These are phyloP conservation scores for Seiridium unicorne DNA, from an alignment of 2,329 filamentous ascomycete species.

Conservation along the genomic window DNA sequence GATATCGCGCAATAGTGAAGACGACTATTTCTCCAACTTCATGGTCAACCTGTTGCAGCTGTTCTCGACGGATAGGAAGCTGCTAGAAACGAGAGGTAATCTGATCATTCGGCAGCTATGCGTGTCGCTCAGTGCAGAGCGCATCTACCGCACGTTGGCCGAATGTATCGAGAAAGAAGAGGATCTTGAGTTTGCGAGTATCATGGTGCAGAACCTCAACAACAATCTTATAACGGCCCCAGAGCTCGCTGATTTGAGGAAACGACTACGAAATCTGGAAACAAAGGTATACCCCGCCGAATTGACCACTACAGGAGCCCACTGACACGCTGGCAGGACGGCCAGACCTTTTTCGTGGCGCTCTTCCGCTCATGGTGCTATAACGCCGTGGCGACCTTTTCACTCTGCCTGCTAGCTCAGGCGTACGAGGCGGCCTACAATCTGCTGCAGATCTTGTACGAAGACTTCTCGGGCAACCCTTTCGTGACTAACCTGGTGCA, in stretches of 20 bases:
- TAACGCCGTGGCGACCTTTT: slow-evolving; percentile 97
- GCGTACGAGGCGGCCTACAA: slow-evolving; percentile 98
- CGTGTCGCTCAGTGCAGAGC: slow-evolving; percentile 86
- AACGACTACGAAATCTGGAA: slow-evolving; percentile 86
- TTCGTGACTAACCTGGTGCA: slow-evolving; percentile 33
- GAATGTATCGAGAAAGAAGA: slow-evolving; percentile 98
- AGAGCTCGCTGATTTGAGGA: slow-evolving; percentile 86
- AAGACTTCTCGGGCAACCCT: slow-evolving; percentile 7
- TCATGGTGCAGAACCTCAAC: slow-evolving; percentile 99
- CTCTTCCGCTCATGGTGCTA: slow-evolving; percentile 98
- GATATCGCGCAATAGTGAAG: slow-evolving; percentile 93
- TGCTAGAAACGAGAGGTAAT: slow-evolving; percentile 91
- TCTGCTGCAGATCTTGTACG: slow-evolving; percentile 89
- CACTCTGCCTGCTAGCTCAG: slow-evolving; percentile 89
- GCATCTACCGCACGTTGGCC: slow-evolving; percentile 92
- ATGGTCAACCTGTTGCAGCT: slow-evolving; percentile 96
- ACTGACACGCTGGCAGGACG: slow-evolving; percentile 57
- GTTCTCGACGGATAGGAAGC: slow-evolving; percentile 88
- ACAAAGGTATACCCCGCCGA: slow-evolving; percentile 58
- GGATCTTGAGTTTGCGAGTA: slow-evolving; percentile 96
- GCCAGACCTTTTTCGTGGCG: slow-evolving; percentile 91
- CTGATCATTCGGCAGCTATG: slow-evolving; percentile 95
- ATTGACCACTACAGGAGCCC: background rate
- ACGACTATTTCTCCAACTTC: slow-evolving; percentile 96
- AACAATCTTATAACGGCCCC: slow-evolving; percentile 98